phyloP scores from a whole-genome alignment of 1,284 basidiomycete genomes.

The Sutorius eximius region DNA sequence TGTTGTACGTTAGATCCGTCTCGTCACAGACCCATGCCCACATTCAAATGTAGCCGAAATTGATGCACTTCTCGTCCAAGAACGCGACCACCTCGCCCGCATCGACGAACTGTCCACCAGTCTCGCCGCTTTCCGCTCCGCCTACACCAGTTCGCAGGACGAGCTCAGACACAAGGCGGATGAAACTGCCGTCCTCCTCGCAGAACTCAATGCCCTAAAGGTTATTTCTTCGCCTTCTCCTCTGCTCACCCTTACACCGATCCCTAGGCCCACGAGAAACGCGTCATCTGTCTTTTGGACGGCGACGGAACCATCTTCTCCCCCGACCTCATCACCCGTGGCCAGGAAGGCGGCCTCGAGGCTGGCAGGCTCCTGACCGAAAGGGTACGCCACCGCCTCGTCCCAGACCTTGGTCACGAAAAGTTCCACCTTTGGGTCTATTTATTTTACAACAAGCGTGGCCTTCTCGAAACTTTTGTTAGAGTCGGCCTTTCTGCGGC shows the following conservation, averaged over 20 bases:
- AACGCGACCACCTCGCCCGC: constrained; percentile 18
- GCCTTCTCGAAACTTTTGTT: constrained; percentile 51
- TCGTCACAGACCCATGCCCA: neutral
- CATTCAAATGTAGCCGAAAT: constrained; percentile 28
- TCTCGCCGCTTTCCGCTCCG: constrained; percentile 23
- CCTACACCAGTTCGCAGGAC: constrained; percentile 24
- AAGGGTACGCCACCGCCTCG: constrained; percentile 47
- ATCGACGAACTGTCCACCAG: constrained; percentile 31
- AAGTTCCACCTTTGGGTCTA: constrained; percentile 61
- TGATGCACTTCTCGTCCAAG: constrained; percentile 25
- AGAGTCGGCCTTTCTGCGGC: constrained; percentile 42
- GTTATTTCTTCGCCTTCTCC: neutral
- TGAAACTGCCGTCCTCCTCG: constrained; percentile 14
- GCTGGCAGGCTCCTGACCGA: constrained; percentile 55
- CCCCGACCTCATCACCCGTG: constrained; percentile 49
- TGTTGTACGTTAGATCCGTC: constrained; percentile 17
- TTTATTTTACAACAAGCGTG: constrained; percentile 63
- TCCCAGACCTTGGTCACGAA: constrained; percentile 39
- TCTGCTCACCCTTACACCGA: constrained; percentile 2
- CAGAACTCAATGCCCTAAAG: constrained; percentile 30
- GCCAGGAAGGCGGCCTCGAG: constrained; percentile 55
- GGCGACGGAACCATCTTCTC: constrained; percentile 68
- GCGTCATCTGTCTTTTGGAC: constrained; percentile 60
- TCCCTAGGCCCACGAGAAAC: constrained; percentile 43
- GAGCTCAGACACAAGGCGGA: constrained; percentile 22